A percentile compares a stretch with the other conserved stretches of the same genome.
These are phyloP conservation scores for Ustilago vetiveriae DNA, from an alignment of 1,284 basidiomycete species.

Conservation along the genomic window DNA sequence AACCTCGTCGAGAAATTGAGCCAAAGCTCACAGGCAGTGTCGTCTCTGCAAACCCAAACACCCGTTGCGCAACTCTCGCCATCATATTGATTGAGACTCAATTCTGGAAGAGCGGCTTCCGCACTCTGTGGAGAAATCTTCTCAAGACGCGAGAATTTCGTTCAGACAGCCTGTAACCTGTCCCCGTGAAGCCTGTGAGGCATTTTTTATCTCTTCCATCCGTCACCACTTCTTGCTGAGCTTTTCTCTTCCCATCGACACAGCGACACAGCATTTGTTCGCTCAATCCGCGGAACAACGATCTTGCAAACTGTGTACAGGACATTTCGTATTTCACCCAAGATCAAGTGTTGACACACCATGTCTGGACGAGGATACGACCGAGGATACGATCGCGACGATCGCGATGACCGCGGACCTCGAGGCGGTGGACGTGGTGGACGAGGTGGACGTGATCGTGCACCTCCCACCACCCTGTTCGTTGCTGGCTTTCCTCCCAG, in stretches of 20 bases:
- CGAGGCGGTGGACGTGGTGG: conserved; percentile 31
- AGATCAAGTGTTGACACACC: background rate
- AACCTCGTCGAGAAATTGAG: too few relatives aligned
- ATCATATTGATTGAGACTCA: too few relatives aligned
- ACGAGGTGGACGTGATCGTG: conserved; percentile 31
- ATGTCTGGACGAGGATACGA: conserved; percentile 43
- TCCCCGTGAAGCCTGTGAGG: too few relatives aligned
- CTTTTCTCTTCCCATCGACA: background rate
- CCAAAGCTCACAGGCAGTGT: too few relatives aligned
- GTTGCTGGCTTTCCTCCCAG: conserved; percentile 57
- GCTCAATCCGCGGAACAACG: too few relatives aligned
- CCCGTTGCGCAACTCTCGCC: too few relatives aligned
- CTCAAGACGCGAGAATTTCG: background rate
- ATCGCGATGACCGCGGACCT: conserved; percentile 35
- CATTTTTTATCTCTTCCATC: background rate
- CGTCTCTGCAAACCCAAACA: too few relatives aligned
- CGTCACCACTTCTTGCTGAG: background rate
- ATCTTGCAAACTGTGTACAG: too few relatives aligned
- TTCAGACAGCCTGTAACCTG: background rate
- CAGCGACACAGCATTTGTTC: background rate
- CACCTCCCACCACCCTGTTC: conserved; percentile 46
- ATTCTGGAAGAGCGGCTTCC: too few relatives aligned
- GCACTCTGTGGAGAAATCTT: conserved; percentile 20
- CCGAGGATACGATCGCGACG: conserved; percentile 39
- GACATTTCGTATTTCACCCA: background rate